Evolutionary conservation across 2,329 filamentous ascomycete species (phyloP).

Genomic region (Colletotrichum spaethianum): DNA sequence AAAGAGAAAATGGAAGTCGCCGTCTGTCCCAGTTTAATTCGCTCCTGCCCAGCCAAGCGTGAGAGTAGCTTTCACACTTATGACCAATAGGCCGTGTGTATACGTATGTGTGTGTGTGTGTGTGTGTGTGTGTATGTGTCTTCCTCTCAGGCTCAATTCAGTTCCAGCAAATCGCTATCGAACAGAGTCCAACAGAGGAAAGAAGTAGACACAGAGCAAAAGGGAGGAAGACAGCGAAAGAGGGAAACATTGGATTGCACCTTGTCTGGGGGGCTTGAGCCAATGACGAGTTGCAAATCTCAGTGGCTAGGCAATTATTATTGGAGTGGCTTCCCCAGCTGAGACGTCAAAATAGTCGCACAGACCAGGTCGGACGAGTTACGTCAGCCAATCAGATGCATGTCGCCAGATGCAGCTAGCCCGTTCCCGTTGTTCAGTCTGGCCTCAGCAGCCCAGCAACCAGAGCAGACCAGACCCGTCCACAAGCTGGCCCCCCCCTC

Average conservation of each 20-base stretch:
- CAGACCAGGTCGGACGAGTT: conserved; percentile 24
- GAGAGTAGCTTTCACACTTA: neutral
- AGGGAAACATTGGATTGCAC: conserved; percentile 38
- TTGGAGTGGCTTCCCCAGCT: conserved; percentile 20
- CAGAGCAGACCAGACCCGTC: neutral
- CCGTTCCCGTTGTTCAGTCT: neutral
- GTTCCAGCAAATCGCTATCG: neutral
- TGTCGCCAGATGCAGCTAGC: neutral
- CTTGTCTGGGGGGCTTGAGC: neutral
- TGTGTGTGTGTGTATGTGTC: neutral
- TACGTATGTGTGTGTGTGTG: neutral
- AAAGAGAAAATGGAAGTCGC: conserved; percentile 27
- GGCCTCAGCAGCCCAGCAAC: conserved; percentile 9
- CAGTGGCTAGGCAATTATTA: conserved; percentile 36
- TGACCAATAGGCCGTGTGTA: neutral
- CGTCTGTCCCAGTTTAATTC: conserved; percentile 28
- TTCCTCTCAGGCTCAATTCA: conserved; percentile 7
- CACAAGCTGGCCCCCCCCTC: no score
- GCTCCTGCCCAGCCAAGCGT: neutral
- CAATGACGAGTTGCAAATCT: conserved; percentile 17
- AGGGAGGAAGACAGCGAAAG: conserved; percentile 12
- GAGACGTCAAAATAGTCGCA: conserved; percentile 41
- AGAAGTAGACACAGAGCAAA: conserved; percentile 3
- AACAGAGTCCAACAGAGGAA: conserved; percentile 19
- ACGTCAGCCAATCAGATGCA: conserved; percentile 23